Conservation (phyloP, 179 eudicot species). For the Beta macrorhiza region DNA sequence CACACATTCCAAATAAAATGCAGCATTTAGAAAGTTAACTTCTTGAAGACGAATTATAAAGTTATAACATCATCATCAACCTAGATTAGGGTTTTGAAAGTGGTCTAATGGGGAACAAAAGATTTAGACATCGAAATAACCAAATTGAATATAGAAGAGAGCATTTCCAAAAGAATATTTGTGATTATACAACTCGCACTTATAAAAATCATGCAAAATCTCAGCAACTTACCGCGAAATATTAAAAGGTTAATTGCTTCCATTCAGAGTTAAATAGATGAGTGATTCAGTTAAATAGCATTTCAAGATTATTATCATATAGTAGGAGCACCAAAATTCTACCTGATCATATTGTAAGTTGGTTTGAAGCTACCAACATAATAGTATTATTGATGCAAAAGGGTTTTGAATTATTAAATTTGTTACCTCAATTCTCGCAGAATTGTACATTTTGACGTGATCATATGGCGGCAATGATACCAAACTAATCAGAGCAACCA, state of each 20-base stretch:
- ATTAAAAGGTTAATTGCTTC: not conserved
- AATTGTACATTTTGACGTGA: not conserved
- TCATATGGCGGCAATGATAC: not conserved
- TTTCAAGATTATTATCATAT: not conserved
- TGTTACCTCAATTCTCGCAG: too few species aligned
- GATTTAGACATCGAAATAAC: not conserved
- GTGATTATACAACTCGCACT: not conserved
- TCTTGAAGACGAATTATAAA: not conserved
- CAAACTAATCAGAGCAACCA: not conserved
- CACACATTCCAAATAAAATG: not conserved
- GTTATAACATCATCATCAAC: not conserved
- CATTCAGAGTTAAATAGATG: not conserved
- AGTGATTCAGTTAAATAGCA: not conserved
- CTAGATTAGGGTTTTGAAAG: not conserved
- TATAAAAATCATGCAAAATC: not conserved
- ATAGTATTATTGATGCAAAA: not conserved
- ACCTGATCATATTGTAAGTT: not conserved
- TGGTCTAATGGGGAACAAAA: not conserved
- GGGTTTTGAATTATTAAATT: too few species aligned
- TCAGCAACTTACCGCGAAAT: not conserved
- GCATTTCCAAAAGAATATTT: not conserved
- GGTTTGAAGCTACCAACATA: too few species aligned
- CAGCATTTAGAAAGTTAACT: not conserved
- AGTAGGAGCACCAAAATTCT: not conserved
- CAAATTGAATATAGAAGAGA: not conserved